Evolutionary conservation across 257 asterid species (phyloP), one percentile per base, ranked within the genome.

Genomic region (Paulownia fortunei): DNA sequence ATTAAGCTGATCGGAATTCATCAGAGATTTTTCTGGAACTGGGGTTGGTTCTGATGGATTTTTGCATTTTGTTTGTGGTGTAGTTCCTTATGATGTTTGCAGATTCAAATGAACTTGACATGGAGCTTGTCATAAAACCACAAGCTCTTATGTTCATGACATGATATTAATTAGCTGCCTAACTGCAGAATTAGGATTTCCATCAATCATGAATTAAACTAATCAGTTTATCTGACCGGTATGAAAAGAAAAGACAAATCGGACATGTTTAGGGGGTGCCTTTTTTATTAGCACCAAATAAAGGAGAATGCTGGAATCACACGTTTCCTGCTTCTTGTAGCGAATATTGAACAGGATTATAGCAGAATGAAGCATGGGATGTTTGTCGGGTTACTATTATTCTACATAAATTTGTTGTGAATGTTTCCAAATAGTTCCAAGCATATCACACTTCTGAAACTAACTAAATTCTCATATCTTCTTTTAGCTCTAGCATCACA

Each of bases 381-480:
- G 85, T 73, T 55, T 72, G 82, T 76, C 59, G 34, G 32, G 49
- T 64, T 64, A 41, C 39, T 56, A 39, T 58, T 24, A 72, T 36
- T 59, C 68, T 54, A 9, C 66, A 56, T 37, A 24, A 46, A 27
- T 78, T 74, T 23, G 76, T 30, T 60, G 58, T 6, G 42, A 69
- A 55, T 81, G 79, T 84, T 64, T 69, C 77, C 62, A 32, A 4
- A 65, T 49, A 32, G 78, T 70, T 41, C 34, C 69, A 74, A 70
- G 58, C 87, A 81, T 18, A 69, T 81, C 79, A 81, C 81, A 73
- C 71, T 73, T 30, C 34, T 76, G 67, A 67, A 46, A 47, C 70
- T 46, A 37, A 72, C 15, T 47, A 34, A 73, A 13, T 46, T 19
- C 69, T 11, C 42, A 10, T 60, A 18, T 74, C 69, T 24, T 63